These are phyloP conservation scores for Rhizophagus clarus DNA, from an alignment of 192 early-diverging fungal species.

Conservation along the genomic window DNA sequence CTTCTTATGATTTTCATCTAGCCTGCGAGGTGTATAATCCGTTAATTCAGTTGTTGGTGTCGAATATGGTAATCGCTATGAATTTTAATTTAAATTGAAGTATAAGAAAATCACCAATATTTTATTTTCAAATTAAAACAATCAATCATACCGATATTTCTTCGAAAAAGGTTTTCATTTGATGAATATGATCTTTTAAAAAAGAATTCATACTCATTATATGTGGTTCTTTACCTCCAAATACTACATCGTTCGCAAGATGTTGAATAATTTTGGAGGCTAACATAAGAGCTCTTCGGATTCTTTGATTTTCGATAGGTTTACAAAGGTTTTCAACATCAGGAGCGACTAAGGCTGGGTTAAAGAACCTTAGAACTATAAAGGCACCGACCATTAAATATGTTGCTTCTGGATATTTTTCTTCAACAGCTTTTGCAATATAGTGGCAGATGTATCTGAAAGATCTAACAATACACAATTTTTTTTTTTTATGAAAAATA, in stretches of 20 bases:
- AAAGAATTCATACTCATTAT: constrained; percentile 93
- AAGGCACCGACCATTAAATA: constrained; percentile 91
- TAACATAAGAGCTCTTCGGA: constrained; percentile 83
- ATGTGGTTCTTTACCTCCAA: constrained; percentile 90
- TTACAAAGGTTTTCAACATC: constrained; percentile 71
- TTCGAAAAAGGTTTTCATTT: constrained; percentile 75
- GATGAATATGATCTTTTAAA: constrained; percentile 75
- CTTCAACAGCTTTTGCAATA: constrained; percentile 74
- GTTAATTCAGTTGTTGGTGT: constrained; percentile 14
- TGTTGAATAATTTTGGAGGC: constrained; percentile 96
- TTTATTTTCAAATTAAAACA: neutral
- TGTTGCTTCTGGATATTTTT: constrained; percentile 80
- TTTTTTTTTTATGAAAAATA: neutral
- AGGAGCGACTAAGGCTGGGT: constrained; percentile 93
- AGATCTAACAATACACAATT: constrained; percentile 34
- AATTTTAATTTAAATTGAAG: neutral
- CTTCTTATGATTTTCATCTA: constrained; percentile 40
- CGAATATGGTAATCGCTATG: neutral
- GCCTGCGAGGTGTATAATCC: constrained; percentile 30
- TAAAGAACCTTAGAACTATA: constrained; percentile 94
- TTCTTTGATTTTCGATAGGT: constrained; percentile 55
- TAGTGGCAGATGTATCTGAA: constrained; percentile 83
- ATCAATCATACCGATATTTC: constrained; percentile 67
- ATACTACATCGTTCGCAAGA: constrained; percentile 90
- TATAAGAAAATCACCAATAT: neutral